These are phyloP conservation scores for Rhodosporidiobolus odoratus DNA, from an alignment of 768 basidiomycete genomes.

Conservation along the genomic window DNA sequence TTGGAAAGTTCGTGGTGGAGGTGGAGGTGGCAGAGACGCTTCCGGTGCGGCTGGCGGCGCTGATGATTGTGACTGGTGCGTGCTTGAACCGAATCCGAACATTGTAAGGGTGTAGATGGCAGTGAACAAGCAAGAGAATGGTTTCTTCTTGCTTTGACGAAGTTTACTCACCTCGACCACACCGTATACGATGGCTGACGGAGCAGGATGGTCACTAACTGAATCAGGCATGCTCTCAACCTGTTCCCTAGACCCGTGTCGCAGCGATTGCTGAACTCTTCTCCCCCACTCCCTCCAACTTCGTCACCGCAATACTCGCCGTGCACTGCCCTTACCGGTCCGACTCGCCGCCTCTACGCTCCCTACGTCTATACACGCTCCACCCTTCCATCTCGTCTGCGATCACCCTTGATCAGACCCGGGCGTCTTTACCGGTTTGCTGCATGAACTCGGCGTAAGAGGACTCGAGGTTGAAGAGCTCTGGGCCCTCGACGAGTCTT, in stretches of 20 bases:
- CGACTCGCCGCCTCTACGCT: background rate
- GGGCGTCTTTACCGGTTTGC: conserved; percentile 58
- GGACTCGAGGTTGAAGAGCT: conserved; percentile 85
- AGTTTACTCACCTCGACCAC: too few species aligned
- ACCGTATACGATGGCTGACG: too few species aligned
- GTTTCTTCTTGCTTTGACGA: background rate
- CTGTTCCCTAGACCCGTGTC: too few species aligned
- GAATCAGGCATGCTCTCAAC: too few species aligned
- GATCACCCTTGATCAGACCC: conserved; percentile 27
- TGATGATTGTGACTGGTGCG: background rate
- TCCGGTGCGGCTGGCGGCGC: background rate
- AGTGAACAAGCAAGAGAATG: background rate
- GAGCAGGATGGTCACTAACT: too few species aligned
- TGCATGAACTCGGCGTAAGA: conserved; percentile 65
- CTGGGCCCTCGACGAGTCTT: conserved; percentile 63
- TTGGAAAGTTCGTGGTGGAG: conserved; percentile 23
- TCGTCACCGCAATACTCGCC: too few species aligned
- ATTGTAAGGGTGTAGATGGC: too few species aligned
- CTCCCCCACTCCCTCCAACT: too few species aligned
- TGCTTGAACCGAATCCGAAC: background rate
- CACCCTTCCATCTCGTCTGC: background rate
- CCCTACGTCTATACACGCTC: background rate
- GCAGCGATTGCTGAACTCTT: too few species aligned
- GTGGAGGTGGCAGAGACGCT: background rate
- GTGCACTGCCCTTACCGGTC: too few species aligned